These are phyloP conservation scores for Globisporangium lucens DNA, from an alignment of 352 stramenopile species.

Conservation along the genomic window DNA sequence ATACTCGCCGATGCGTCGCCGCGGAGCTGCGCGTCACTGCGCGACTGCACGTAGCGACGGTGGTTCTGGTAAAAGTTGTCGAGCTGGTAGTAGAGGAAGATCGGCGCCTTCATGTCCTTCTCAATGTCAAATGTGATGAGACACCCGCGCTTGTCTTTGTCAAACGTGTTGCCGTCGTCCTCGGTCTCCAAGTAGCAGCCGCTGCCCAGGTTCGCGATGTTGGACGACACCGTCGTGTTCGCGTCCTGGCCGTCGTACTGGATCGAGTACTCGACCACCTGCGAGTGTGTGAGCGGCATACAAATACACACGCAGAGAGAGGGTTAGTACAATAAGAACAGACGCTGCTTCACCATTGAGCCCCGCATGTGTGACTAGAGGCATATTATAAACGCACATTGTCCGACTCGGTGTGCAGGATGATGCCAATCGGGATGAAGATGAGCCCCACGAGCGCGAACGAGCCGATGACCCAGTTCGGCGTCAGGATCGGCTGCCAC, in stretches of 20 bases:
- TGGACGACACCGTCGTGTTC: slow-evolving; percentile 35
- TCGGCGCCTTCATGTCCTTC: slow-evolving; percentile 93
- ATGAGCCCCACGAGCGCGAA: slow-evolving; percentile 93
- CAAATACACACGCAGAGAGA: neutral
- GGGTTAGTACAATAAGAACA: neutral
- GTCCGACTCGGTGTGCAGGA: slow-evolving; percentile 84
- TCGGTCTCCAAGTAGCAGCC: slow-evolving; percentile 67
- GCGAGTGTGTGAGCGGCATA: neutral
- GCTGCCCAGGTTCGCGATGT: slow-evolving; percentile 51
- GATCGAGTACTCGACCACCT: slow-evolving; percentile 90
- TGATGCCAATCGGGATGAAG: slow-evolving; percentile 93
- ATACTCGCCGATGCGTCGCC: slow-evolving; percentile 59
- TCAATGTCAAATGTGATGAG: slow-evolving; percentile 86
- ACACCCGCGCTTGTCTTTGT: slow-evolving; percentile 55
- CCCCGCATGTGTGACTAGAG: no score
- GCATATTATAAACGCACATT: slow-evolving; percentile 39
- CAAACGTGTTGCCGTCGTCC: slow-evolving; percentile 62
- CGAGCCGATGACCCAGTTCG: slow-evolving; percentile 93
- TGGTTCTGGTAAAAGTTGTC: slow-evolving; percentile 99
- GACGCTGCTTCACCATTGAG: no score
- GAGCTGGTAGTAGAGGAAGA: slow-evolving; percentile 99
- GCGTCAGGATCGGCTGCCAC: slow-evolving; percentile 97
- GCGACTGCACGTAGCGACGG: slow-evolving; percentile 90
- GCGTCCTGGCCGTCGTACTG: slow-evolving; percentile 83
- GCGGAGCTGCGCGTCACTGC: slow-evolving; percentile 89